A percentile compares a stretch with the other conserved stretches of the same genome.
Conservation (phyloP, 2,329 filamentous ascomycete genomes). For the Cephalotrichum gorgonifer region DNA sequence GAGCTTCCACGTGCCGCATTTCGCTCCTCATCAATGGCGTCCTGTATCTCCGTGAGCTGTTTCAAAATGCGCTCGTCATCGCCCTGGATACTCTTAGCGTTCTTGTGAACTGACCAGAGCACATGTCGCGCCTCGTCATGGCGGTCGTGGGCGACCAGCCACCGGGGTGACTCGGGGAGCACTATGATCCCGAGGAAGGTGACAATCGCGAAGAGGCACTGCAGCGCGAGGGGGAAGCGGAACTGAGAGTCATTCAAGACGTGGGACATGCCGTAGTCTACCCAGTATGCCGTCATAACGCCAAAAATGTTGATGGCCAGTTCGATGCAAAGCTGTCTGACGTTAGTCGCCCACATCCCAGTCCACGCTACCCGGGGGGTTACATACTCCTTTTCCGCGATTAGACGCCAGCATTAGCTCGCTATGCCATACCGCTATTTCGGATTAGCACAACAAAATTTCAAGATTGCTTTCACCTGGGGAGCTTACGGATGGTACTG, state of each 20-base stretch:
- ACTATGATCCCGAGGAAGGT: conserved; percentile 20
- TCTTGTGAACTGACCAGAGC: conserved; percentile 18
- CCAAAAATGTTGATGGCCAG: conserved; percentile 27
- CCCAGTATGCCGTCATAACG: conserved; percentile 22
- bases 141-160: background rate
- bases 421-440: conserved; percentile 27
- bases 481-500: conserved; percentile 28
- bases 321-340: conserved; percentile 13
- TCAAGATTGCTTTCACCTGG: too few relatives aligned
- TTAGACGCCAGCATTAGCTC: conserved; percentile 28
- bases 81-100: conserved; percentile 14
- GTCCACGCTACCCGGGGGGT: too few relatives aligned
- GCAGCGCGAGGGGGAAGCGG: conserved; percentile 33
- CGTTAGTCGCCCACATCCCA: too few relatives aligned
- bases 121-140: conserved; percentile 12
- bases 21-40: conserved; percentile 27
- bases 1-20: conserved; percentile 21
- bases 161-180: conserved; percentile 15
- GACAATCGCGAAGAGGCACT: conserved; percentile 28
- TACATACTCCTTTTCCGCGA: conserved; percentile 21
- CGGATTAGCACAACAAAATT: too few relatives aligned
- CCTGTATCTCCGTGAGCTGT: conserved; percentile 24
- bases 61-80: conserved; percentile 16
- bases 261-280: conserved; percentile 27
- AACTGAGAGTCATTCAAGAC: conserved; percentile 25